Percentiles rank a stretch among this genome's conserved stretches.
These are phyloP conservation scores for Pleurotus cornucopiae DNA, from an alignment of 768 basidiomycete species.

Conservation along the genomic window DNA sequence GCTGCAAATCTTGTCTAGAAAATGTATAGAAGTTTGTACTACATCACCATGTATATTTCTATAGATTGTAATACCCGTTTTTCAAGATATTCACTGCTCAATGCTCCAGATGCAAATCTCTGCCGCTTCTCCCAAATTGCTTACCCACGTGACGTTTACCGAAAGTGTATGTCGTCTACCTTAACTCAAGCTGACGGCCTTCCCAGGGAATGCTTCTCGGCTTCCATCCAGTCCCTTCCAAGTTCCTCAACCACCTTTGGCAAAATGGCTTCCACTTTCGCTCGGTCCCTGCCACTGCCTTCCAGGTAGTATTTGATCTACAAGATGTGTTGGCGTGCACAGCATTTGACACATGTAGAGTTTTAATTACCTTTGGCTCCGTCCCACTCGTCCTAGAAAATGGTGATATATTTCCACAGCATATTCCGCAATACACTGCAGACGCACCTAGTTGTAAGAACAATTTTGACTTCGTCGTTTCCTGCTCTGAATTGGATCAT, in stretches of 20 bases:
- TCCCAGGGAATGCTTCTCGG: constrained; percentile 43
- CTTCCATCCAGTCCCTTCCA: constrained; percentile 65
- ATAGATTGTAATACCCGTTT: too few species aligned
- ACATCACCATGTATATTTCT: too few species aligned
- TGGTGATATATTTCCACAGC: not conserved
- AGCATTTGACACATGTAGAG: not conserved
- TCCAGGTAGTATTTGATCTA: constrained; percentile 90
- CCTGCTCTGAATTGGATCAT: constrained; percentile 80
- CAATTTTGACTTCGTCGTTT: constrained; percentile 44
- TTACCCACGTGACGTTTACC: too few species aligned
- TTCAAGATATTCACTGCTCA: too few species aligned
- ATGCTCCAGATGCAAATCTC: too few species aligned
- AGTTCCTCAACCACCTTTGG: constrained; percentile 56
- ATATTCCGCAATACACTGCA: not conserved
- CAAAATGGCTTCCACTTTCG: constrained; percentile 47
- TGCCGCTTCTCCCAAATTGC: too few species aligned
- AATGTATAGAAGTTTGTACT: too few species aligned
- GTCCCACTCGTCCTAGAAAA: constrained; percentile 75
- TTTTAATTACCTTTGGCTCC: constrained; percentile 68
- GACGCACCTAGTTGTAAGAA: constrained; percentile 65
- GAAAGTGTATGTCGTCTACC: too few species aligned
- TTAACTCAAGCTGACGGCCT: constrained; percentile 18
- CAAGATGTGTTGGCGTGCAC: not conserved
- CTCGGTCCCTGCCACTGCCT: constrained; percentile 55
- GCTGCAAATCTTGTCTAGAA: too few species aligned